Percentiles rank a stretch among this genome's conserved stretches.
phyloP scores from a whole-genome alignment of 2,329 filamentous ascomycete genomes.

The Chrysoporthe cubensis region DNA sequence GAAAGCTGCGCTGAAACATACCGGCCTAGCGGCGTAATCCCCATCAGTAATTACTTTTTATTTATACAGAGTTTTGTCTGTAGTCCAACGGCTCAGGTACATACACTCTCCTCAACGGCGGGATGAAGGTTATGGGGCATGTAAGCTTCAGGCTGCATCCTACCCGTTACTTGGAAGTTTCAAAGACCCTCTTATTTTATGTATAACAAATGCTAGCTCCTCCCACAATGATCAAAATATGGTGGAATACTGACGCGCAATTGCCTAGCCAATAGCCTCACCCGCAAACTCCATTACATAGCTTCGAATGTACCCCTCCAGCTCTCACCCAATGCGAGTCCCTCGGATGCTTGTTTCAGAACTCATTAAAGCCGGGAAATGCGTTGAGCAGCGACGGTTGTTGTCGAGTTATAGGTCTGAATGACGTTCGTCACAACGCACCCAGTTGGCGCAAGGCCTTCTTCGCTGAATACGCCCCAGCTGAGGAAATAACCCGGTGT shows the following conservation, averaged over 20 bases:
- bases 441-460: constrained; percentile 6
- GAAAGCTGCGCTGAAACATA: too few relatives aligned
- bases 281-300: not conserved
- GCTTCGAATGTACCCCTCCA: not conserved
- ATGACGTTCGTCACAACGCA: constrained; percentile 13
- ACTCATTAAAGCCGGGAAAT: not conserved
- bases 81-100: too few relatives aligned
- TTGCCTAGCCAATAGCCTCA: not conserved
- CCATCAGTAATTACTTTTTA: too few relatives aligned
- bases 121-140: too few relatives aligned
- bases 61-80: too few relatives aligned
- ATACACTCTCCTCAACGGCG: too few relatives aligned
- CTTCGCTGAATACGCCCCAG: constrained; percentile 15
- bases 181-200: too few relatives aligned
- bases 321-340: not conserved
- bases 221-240: not conserved
- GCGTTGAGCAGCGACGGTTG: not conserved
- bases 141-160: too few relatives aligned
- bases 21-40: too few relatives aligned
- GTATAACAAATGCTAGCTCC: too few relatives aligned
- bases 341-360: too few relatives aligned
- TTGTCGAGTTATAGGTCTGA: constrained; percentile 5
- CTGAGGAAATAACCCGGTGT: constrained; percentile 17
- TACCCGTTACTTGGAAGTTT: too few relatives aligned
- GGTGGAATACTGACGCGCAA: not conserved